phyloP scores from a whole-genome alignment of 2,329 filamentous ascomycete genomes.

The Aspergillus intermedius region DNA sequence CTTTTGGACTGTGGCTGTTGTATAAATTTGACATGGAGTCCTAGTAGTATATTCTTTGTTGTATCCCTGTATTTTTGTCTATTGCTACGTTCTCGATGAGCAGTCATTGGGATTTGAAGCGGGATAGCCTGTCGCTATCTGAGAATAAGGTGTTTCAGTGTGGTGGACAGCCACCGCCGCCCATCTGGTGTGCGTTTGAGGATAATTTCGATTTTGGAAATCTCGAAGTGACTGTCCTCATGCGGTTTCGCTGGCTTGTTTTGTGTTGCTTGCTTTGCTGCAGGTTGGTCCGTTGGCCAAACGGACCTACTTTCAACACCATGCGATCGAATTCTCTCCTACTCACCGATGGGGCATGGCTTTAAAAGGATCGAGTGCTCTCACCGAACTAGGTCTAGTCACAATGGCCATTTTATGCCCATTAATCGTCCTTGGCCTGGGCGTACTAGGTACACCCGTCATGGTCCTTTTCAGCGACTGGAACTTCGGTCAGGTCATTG shows the following conservation, averaged over 20 bases:
- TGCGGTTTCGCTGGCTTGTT: not conserved
- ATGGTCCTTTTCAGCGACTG: not conserved
- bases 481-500: not conserved
- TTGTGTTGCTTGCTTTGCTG: not conserved
- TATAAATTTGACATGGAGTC: not conserved
- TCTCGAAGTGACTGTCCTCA: too few species aligned
- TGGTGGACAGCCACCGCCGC: not conserved
- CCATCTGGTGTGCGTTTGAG: not conserved
- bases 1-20: not conserved
- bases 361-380: not conserved
- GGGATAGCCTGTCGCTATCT: not conserved
- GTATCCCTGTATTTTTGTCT: not conserved
- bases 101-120: not conserved
- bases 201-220: not conserved
- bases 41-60: not conserved
- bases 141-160: not conserved
- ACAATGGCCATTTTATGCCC: not conserved
- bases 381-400: not conserved
- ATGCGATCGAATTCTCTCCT: not conserved
- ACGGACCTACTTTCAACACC: not conserved
- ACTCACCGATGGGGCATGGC: not conserved
- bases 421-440: not conserved
- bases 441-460: not conserved
- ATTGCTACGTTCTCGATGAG: not conserved
- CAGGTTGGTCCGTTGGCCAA: not conserved